Evolutionary conservation across 768 basidiomycete species (phyloP), one percentile per base, ranked within the genome.

Genomic region (Suillus sp.): DNA sequence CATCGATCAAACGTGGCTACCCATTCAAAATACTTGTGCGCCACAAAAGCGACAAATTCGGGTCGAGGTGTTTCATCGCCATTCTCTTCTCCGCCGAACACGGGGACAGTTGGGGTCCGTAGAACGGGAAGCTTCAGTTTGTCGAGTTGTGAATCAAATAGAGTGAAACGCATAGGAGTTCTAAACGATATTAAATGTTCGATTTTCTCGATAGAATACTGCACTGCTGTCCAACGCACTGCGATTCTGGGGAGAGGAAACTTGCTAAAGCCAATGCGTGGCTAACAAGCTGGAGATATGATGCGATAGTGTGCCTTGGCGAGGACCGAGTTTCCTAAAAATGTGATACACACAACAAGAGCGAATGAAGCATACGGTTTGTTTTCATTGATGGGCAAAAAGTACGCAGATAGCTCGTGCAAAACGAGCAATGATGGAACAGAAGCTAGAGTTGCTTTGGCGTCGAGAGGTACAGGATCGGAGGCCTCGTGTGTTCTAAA

Each of bases 61-160:
- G 74, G 70, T 53, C 73, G 65, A 42, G 68, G 67, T 10, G 16
- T 54, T n/a, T 72, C 67, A 14, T 71, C 68, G 7, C 67, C 38
- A 20, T 56, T 64, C 20, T 71, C 67, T 32, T 62, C 64, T 30
- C 69, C 65, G 61, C 71, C 65, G 38, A 61, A 48, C 18, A 43
- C 37, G 57, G 37, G 65, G 30, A 50, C 53, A 2, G 64, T 51
- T 2, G 75, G 75, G 30, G 67, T 64, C 35, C 77, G 80, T 32
- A 80, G 68, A 14, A 87, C 72, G 2, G 87, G 85, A 2, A 87
- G 74, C 62, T 75, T 79, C 56, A 87, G 67, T n/a, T 77, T 68
- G 55, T 80, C 77, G n/a, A 90, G 67, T 32, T 76, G 77, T 27
- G 86, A 84, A 69, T 91, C 89, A 66, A 91, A 91, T 18, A 91